Evolutionary conservation across 495 filamentous ascomycete genomes (phyloP).

Genomic region (Daldinia bambusicola): DNA sequence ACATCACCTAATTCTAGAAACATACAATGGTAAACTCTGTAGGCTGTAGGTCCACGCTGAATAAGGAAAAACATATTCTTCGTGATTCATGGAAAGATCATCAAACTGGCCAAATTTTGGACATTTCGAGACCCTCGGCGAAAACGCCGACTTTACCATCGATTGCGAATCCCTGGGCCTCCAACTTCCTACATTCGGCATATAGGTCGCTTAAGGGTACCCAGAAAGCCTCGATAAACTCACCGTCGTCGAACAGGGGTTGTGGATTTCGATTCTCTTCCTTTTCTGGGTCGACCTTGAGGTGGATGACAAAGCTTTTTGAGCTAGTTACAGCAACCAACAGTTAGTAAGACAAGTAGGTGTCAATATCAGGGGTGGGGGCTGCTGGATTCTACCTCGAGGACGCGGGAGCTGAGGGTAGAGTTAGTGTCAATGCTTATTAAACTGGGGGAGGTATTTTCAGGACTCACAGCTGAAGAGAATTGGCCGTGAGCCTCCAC

Average conservation of each 20-base stretch:
- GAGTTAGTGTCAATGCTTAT: not conserved
- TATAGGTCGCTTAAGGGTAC: conserved; percentile 69
- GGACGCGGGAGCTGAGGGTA: conserved; percentile 48
- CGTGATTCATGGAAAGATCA: conserved; percentile 2
- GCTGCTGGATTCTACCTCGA: conserved; percentile 45
- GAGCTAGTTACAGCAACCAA: conserved; percentile 73
- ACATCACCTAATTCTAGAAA: not conserved
- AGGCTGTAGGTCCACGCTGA: not conserved
- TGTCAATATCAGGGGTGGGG: not conserved
- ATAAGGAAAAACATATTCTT: not conserved
- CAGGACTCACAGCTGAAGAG: conserved; percentile 76
- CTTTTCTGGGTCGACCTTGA: conserved; percentile 68
- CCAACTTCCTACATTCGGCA: conserved; percentile 64
- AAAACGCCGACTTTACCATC: conserved; percentile 78
- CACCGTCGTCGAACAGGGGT: conserved; percentile 76
- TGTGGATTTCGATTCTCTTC: conserved; percentile 69
- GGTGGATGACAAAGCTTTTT: conserved; percentile 74
- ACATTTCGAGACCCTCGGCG: conserved; percentile 77
- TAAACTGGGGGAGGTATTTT: not conserved
- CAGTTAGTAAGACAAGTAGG: conserved; percentile 50
- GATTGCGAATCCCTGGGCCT: conserved; percentile 73
- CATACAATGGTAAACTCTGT: not conserved
- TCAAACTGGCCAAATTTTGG: conserved; percentile 59
- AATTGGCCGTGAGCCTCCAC: conserved; percentile 61
- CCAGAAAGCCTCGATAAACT: conserved; percentile 80